Conservation (phyloP, 371 early-diverging fungal genomes). For the Paraphysoderma sedebokerense region DNA sequence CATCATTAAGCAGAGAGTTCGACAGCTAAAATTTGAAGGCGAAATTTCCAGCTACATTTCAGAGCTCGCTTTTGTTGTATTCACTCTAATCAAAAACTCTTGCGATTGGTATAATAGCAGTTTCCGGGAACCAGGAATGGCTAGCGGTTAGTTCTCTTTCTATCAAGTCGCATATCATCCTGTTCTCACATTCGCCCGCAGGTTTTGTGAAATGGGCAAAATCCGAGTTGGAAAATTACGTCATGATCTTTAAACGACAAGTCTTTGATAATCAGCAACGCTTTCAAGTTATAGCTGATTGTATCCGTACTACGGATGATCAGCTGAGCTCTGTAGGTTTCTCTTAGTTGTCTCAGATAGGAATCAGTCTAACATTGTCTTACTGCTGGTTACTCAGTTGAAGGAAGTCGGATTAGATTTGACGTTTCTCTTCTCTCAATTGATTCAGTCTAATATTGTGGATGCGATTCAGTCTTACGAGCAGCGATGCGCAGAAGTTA, state of each 20-base stretch:
- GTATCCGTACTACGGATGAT: constrained; percentile 55
- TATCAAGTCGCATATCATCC: constrained; percentile 2
- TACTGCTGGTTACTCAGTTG: constrained; percentile 30
- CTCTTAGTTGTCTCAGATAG: not conserved
- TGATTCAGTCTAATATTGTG: constrained; percentile 51
- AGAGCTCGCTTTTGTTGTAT: constrained; percentile 69
- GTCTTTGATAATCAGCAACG: constrained; percentile 57
- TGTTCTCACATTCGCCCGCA: constrained; percentile 3
- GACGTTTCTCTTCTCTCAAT: constrained; percentile 61
- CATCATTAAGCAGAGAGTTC: constrained; percentile 2
- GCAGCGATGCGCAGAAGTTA: constrained; percentile 12
- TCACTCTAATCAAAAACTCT: constrained; percentile 74
- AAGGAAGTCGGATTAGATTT: constrained; percentile 62
- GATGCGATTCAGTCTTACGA: constrained; percentile 45
- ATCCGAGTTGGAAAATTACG: constrained; percentile 65
- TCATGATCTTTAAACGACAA: constrained; percentile 66
- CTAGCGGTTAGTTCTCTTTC: constrained; percentile 30
- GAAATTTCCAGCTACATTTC: constrained; percentile 65
- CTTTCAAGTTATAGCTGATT: constrained; percentile 68
- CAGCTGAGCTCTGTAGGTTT: constrained; percentile 11
- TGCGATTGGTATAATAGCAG: constrained; percentile 85
- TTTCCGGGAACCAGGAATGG: constrained; percentile 71
- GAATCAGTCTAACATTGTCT: not conserved
- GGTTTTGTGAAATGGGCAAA: constrained; percentile 84
- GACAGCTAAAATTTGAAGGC: constrained; percentile 71